Evolutionary conservation across 2,329 filamentous ascomycete species (phyloP).

Genomic region (Penicillium sclerotiorum): DNA sequence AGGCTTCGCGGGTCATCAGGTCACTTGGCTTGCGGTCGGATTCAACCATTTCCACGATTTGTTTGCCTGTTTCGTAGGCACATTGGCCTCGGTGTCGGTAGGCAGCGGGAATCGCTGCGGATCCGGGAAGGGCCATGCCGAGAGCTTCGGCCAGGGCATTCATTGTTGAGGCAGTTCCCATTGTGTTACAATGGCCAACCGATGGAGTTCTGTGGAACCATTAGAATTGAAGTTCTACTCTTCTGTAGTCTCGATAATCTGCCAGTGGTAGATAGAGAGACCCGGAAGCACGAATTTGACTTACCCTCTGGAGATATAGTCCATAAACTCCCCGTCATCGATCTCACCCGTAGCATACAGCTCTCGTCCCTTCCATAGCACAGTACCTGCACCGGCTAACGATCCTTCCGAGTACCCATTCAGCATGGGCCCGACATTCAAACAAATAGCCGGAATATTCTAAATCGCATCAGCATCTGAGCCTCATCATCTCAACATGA

Average conservation of each 20-base stretch:
- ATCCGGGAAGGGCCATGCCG: conserved; percentile 57
- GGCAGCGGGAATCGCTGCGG: conserved; percentile 54
- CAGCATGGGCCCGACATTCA: conserved; percentile 58
- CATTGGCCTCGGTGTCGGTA: conserved; percentile 53
- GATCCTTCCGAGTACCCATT: conserved; percentile 51
- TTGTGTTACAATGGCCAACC: conserved; percentile 56
- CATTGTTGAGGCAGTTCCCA: conserved; percentile 59
- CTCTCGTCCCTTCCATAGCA: conserved; percentile 55
- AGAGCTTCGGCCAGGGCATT: conserved; percentile 56
- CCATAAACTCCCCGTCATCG: conserved; percentile 47
- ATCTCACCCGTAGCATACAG: conserved; percentile 53
- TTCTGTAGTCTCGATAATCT: too few relatives aligned
- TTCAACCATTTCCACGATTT: conserved; percentile 55
- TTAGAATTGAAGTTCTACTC: neutral
- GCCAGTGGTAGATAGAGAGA: too few relatives aligned
- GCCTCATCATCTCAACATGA: neutral
- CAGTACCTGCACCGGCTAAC: conserved; percentile 49
- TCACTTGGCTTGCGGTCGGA: conserved; percentile 55
- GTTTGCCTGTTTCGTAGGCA: conserved; percentile 53
- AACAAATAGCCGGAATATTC: conserved; percentile 55
- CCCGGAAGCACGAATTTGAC: conserved; percentile 7
- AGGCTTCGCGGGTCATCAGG: conserved; percentile 58
- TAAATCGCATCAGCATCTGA: conserved; percentile 17
- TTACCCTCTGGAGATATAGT: conserved; percentile 49
- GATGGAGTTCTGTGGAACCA: conserved; percentile 44